These are phyloP conservation scores for Lenzites betulinus DNA, from an alignment of 768 basidiomycete species.

Conservation along the genomic window DNA sequence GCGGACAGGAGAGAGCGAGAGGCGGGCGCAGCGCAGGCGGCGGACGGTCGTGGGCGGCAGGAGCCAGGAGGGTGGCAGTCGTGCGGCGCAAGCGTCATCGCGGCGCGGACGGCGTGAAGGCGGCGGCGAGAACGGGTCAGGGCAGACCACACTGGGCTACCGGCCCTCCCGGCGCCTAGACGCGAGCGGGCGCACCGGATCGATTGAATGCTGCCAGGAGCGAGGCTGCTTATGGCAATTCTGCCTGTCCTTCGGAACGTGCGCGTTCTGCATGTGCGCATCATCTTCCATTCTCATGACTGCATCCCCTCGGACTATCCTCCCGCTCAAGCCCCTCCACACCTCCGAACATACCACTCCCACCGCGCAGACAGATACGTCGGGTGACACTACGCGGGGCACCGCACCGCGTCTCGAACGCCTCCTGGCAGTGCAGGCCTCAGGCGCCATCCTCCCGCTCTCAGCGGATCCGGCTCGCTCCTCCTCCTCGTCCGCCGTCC, in stretches of 20 bases:
- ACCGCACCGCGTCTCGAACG: neutral
- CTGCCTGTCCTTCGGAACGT: constrained; percentile 17
- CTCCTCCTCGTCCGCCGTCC: constrained; percentile 1
- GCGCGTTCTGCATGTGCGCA: constrained; percentile 23
- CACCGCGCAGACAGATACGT: too few species aligned
- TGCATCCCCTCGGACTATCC: constrained; percentile 12
- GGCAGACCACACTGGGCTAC: constrained; percentile 25
- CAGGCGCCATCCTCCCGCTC: constrained; percentile 13
- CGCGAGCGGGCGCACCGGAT: constrained; percentile 14
- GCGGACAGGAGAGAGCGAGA: too few species aligned
- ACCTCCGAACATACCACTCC: too few species aligned
- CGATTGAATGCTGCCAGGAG: constrained; percentile 20
- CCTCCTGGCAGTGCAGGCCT: constrained; percentile 2
- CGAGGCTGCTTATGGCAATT: constrained; percentile 17
- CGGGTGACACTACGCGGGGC: too few species aligned
- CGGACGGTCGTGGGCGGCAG: too few species aligned
- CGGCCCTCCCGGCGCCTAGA: constrained; percentile 19
- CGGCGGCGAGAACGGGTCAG: constrained; percentile 32
- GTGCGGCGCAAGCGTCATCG: too few species aligned
- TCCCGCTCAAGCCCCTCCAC: constrained; percentile 1
- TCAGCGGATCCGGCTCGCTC: constrained; percentile 14
- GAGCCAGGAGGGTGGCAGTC: too few species aligned
- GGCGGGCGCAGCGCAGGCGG: too few species aligned
- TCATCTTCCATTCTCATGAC: constrained; percentile 28
- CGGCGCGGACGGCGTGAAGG: constrained; percentile 40